A percentile compares a stretch with the other conserved stretches of the same genome.
Conservation (phyloP, 2,329 filamentous ascomycete species). For the Cladophialophora psammophila region DNA sequence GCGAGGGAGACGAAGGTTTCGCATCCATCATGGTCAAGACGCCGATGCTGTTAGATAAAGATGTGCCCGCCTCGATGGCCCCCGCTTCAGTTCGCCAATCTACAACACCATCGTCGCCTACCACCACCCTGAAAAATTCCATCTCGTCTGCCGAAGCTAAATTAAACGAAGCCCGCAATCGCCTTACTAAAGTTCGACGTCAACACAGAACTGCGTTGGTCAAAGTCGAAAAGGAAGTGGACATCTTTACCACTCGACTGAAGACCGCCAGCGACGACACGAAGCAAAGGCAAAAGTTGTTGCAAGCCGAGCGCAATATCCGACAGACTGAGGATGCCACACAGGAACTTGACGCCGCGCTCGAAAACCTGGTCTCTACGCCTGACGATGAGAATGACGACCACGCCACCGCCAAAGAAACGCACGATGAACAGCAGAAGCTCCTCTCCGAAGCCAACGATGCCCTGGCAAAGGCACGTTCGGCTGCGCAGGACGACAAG, state of each 20-base stretch:
- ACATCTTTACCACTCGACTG: constrained; percentile 64
- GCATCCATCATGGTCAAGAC: constrained; percentile 69
- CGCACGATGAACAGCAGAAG: constrained; percentile 63
- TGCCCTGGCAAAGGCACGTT: constrained; percentile 60
- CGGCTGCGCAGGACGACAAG: constrained; percentile 62
- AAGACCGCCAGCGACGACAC: constrained; percentile 68
- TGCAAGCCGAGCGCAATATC: constrained; percentile 69
- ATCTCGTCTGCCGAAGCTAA: constrained; percentile 68
- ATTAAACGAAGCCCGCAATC: constrained; percentile 65
- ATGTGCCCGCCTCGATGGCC: constrained; percentile 60
- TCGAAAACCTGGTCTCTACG: constrained; percentile 63
- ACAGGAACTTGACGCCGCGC: constrained; percentile 60
- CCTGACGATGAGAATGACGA: constrained; percentile 64
- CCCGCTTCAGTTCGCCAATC: constrained; percentile 63
- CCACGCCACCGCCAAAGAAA: constrained; percentile 60
- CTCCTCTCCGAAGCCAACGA: constrained; percentile 58
- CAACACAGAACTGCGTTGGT: constrained; percentile 67
- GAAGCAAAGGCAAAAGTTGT: constrained; percentile 66
- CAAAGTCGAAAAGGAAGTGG: constrained; percentile 67
- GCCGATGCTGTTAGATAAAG: constrained; percentile 63
- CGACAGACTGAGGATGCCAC: constrained; percentile 69
- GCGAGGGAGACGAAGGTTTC: constrained; percentile 63
- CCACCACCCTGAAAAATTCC: constrained; percentile 70
- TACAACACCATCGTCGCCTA: constrained; percentile 68
- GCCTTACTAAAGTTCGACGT: constrained; percentile 65